Evolutionary conservation across 805 yeast genomes (phyloP), one percentile per base, ranked within the genome.

Genomic region (Kurtzmaniella fragi): DNA sequence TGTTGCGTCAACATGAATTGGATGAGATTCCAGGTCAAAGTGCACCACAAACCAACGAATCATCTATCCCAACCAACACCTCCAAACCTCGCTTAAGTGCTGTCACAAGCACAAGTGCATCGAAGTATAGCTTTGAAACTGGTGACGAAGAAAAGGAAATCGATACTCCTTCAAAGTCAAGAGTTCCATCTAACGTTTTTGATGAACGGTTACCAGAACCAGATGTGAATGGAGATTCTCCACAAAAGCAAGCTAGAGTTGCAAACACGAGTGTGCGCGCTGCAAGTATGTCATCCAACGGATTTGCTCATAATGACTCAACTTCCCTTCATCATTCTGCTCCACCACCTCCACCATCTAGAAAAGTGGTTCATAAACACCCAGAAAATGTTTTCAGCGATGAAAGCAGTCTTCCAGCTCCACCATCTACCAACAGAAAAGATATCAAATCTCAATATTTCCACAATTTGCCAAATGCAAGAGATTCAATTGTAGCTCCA

Each of bases 341-440:
- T 3, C 82, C 82, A 5, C 71, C 73, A 3, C 76, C 79, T 28
- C 83, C 82, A 14, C 82, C 81, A 29, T 64, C 81, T 2, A 70
- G 82, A 54, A 77, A 75, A 49, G 68, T 66, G 11, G 56, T 56
- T 3, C 59, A 67, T 43, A 63, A 60, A 61, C 57, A 31, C 53
- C 56, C 29, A 14, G 27, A 28, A 49, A 50, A 34, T 28, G 13
- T 14, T 20, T 26, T 34, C 37, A 5, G 37, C 27, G 15, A 11
- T 25, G 15, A 41, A 35, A n/a, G 34, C 17, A 2, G 10, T 38
- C 36, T 56, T 59, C 29, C 66, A 64, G 17, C 67, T 63, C 17
- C 66, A 60, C 17, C 65, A 64, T 39, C 42, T 51, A 6, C 49
- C 63, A 60, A 56, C 38, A 57, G 72, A 49, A 61, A 62, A 41